These are phyloP conservation scores for Endothia cerciana DNA, from an alignment of 2,329 filamentous ascomycete genomes.

Conservation along the genomic window DNA sequence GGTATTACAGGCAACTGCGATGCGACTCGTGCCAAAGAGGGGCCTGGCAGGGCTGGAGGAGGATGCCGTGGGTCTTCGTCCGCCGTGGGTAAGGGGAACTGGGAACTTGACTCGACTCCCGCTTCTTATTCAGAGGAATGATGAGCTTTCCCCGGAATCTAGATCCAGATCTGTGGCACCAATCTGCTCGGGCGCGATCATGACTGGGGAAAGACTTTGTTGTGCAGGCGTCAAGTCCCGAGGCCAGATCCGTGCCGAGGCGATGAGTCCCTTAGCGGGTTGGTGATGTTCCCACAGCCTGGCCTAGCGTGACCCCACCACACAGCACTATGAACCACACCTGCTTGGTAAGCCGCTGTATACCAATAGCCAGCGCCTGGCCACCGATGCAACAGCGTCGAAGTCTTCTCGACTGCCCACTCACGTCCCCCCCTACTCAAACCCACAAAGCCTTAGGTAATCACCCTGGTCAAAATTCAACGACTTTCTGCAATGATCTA, in stretches of 20 bases:
- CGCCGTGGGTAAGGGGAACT: conserved; percentile 27
- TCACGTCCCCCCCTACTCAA: neutral
- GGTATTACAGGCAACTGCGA: conserved; percentile 24
- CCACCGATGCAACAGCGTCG: neutral
- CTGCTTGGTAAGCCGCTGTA: neutral
- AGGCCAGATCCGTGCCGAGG: neutral
- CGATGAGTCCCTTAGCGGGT: neutral
- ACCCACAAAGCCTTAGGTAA: conserved; percentile 10
- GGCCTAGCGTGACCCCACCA: neutral
- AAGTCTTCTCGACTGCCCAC: neutral
- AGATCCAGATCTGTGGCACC: conserved; percentile 7
- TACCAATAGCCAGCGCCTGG: neutral
- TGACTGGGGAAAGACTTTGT: neutral
- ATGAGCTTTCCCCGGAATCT: neutral
- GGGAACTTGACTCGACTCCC: conserved; percentile 5
- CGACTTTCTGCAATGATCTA: conserved; percentile 1
- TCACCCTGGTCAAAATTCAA: conserved; percentile 9
- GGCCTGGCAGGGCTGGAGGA: conserved; percentile 23
- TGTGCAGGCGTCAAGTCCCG: neutral
- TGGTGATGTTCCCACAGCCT: conserved; percentile 15
- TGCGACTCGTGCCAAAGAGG: conserved; percentile 27
- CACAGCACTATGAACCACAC: neutral
- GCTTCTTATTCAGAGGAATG: neutral
- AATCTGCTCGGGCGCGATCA: neutral
- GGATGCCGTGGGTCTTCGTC: conserved; percentile 27